Conservation (phyloP, 2,329 filamentous ascomycete species). For the Sclerotiophoma versabilis region DNA sequence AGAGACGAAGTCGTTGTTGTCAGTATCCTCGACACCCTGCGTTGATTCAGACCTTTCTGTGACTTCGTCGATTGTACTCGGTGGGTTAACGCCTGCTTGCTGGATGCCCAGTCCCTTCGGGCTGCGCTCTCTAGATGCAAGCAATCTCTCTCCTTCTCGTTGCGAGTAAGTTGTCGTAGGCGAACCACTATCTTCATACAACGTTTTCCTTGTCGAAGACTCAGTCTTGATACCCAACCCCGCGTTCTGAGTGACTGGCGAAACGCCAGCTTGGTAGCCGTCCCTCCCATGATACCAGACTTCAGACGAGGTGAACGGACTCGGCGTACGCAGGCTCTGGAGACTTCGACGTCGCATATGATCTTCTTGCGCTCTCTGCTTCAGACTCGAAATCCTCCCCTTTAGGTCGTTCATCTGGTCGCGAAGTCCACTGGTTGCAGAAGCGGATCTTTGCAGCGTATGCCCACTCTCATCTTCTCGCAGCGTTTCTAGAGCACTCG, state of each 20-base stretch:
- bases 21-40: conserved; percentile 40
- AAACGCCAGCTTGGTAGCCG: conserved; percentile 32
- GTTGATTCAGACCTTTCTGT: conserved; percentile 15
- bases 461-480: conserved; percentile 49
- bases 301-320: conserved; percentile 79
- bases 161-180: conserved; percentile 27
- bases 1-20: conserved; percentile 52
- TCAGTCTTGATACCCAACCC: conserved; percentile 42
- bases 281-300: conserved; percentile 59
- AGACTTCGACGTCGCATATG: conserved; percentile 78
- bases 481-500: conserved; percentile 50
- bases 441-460: conserved; percentile 68
- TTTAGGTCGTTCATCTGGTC: conserved; percentile 87
- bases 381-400: conserved; percentile 81
- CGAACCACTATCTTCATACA: conserved; percentile 28
- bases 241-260: conserved; percentile 35
- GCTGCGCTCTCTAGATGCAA: conserved; percentile 8
- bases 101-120: conserved; percentile 24
- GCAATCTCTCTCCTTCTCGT: conserved; percentile 26
- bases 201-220: conserved; percentile 29
- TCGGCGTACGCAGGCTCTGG: conserved; percentile 76
- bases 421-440: conserved; percentile 75
- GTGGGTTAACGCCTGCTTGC: conserved; percentile 30
- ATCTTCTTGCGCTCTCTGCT: conserved; percentile 80
- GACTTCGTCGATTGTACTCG: conserved; percentile 38